These are phyloP conservation scores for Ensete glaucum DNA, from an alignment of 176 grass and related monocot species.

Conservation along the genomic window DNA sequence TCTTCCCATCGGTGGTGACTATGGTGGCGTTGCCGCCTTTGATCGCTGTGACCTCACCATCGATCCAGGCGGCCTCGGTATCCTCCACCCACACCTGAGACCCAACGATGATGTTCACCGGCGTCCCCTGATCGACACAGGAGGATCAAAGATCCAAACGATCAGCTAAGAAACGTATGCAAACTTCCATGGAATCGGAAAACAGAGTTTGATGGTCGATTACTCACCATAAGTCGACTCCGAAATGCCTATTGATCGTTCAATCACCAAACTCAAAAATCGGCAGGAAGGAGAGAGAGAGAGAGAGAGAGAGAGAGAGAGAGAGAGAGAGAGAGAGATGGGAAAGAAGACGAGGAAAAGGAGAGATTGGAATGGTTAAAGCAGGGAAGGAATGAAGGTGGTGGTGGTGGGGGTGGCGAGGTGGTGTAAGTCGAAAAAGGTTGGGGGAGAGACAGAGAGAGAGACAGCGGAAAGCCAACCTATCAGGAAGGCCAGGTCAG, in stretches of 20 bases:
- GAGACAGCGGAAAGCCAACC: background rate
- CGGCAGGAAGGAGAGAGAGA: background rate
- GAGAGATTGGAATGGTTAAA: background rate
- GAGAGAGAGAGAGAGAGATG: background rate
- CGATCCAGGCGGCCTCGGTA: constrained; percentile 51
- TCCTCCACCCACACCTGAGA: constrained; percentile 89
- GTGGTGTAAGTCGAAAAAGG: background rate
- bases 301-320: constrained; percentile 19
- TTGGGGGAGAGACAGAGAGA: background rate
- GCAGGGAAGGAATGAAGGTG: background rate
- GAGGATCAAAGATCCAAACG: constrained; percentile 23
- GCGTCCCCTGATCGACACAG: constrained; percentile 39
- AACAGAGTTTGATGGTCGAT: background rate
- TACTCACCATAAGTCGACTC: constrained; percentile 21
- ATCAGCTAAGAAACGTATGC: background rate
- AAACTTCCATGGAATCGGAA: background rate
- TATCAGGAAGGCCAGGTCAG: constrained; percentile 8
- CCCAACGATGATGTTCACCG: constrained; percentile 88
- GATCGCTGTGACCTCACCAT: constrained; percentile 75
- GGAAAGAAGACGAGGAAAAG: background rate
- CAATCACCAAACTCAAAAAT: constrained; percentile 4
- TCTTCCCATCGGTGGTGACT: constrained; percentile 46
- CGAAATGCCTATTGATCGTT: constrained; percentile 25
- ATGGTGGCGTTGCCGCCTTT: constrained; percentile 48
- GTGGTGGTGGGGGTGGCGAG: background rate